Conservation (phyloP, 164 flowering plant genomes). For the Protea cynaroides region DNA sequence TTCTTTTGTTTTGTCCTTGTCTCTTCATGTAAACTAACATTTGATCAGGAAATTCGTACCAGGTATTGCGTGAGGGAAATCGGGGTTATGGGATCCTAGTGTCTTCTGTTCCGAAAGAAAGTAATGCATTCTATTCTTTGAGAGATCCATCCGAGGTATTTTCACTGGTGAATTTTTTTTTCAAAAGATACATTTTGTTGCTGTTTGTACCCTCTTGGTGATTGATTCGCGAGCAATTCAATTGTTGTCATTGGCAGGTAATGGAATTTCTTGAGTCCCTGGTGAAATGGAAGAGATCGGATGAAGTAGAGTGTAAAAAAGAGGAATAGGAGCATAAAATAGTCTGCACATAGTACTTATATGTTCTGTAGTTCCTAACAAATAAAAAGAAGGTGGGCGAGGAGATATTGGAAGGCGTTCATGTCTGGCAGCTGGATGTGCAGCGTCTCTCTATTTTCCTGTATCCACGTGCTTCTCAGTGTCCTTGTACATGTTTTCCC, state of each 20-base stretch:
- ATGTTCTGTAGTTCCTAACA: background rate
- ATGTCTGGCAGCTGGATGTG: no score
- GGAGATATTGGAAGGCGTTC: no score
- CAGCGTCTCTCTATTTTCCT: no score
- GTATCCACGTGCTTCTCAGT: no score
- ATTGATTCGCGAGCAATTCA: background rate
- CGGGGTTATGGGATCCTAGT: conserved; percentile 69
- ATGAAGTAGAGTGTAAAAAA: background rate
- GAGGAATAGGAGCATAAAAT: background rate
- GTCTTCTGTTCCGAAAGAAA: conserved; percentile 67
- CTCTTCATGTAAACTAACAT: background rate
- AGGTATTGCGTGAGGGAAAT: conserved; percentile 48
- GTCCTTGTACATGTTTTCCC: no score
- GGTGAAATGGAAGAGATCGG: conserved; percentile 41
- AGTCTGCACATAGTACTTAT: background rate
- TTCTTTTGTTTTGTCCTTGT: background rate
- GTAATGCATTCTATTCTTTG: conserved; percentile 60
- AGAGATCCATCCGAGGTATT: conserved; percentile 70
- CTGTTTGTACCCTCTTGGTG: background rate
- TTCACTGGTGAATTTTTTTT: background rate
- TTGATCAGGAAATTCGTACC: conserved; percentile 3
- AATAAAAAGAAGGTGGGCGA: background rate
- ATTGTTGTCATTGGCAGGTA: conserved; percentile 31
- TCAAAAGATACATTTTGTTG: background rate
- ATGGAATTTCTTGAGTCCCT: conserved; percentile 66